Evolutionary conservation across 768 basidiomycete genomes (phyloP).

Genomic region (Antrodiella citrinella): DNA sequence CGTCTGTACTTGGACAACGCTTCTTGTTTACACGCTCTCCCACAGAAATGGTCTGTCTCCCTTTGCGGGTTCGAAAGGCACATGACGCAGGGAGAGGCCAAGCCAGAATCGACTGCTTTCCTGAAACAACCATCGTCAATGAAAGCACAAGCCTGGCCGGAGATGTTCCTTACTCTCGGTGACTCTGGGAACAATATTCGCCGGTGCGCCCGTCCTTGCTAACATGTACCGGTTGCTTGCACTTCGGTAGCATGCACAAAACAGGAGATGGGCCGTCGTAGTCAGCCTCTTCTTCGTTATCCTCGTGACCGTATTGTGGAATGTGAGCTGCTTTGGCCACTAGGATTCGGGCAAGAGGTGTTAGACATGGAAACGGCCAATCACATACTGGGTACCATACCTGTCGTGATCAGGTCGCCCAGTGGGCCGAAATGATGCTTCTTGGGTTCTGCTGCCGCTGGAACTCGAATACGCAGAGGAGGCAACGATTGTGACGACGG

Average conservation of each 20-base stretch:
- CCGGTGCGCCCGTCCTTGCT: slow-evolving; percentile 45
- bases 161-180: slow-evolving; percentile 63
- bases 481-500: neutral
- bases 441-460: neutral
- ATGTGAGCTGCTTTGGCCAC: neutral
- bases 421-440: neutral
- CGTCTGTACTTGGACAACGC: slow-evolving; percentile 47
- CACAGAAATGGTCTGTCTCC: slow-evolving; percentile 55
- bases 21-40: slow-evolving; percentile 48
- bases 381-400: neutral
- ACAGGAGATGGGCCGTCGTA: neutral
- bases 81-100: slow-evolving; percentile 54
- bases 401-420: neutral
- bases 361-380: neutral
- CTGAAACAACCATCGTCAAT: slow-evolving; percentile 27
- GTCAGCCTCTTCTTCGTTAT: neutral
- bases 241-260: slow-evolving; percentile 46
- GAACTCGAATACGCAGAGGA: neutral
- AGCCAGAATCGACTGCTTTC: slow-evolving; percentile 47
- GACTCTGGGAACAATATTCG: slow-evolving; percentile 51
- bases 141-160: neutral
- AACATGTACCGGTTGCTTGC: slow-evolving; percentile 47
- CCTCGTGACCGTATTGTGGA: neutral
- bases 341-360: neutral
- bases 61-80: slow-evolving; percentile 54